phyloP scores from a whole-genome alignment of 2,329 filamentous ascomycete genomes.

The Shiraia sp. region DNA sequence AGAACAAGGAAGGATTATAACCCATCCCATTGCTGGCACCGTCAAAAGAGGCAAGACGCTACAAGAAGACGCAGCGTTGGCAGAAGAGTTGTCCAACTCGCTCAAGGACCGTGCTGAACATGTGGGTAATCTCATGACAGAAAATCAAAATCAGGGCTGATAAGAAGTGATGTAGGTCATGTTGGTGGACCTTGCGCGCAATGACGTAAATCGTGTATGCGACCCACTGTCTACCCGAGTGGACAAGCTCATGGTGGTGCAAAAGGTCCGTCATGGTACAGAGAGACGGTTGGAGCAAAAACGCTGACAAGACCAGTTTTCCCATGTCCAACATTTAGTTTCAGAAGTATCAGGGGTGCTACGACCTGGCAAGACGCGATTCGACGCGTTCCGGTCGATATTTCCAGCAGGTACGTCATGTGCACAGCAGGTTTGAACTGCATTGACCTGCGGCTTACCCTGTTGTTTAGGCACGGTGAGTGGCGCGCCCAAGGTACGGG shows the following conservation, averaged over 20 bases:
- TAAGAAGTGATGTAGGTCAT: constrained; percentile 73
- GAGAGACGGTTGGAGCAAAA: constrained; percentile 3
- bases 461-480: constrained; percentile 69
- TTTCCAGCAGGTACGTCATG: constrained; percentile 76
- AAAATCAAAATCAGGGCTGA: constrained; percentile 59
- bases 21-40: constrained; percentile 95
- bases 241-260: constrained; percentile 82
- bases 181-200: constrained; percentile 93
- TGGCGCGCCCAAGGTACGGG: constrained; percentile 91
- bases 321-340: constrained; percentile 95
- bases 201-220: constrained; percentile 95
- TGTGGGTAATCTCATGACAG: constrained; percentile 24
- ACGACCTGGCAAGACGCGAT: constrained; percentile 80
- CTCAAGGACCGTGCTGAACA: constrained; percentile 73
- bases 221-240: constrained; percentile 88
- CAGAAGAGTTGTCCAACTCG: constrained; percentile 74
- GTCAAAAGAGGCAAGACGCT: constrained; percentile 81
- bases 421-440: constrained; percentile 9
- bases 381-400: constrained; percentile 94
- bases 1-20: constrained; percentile 84
- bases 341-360: constrained; percentile 94
- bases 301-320: constrained; percentile 63
- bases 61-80: constrained; percentile 80
- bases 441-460: constrained; percentile 7
- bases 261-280: constrained; percentile 35